Base-by-base conservation (phyloP, 2,329 filamentous ascomycete genomes). In the Gaeumannomyces sp. region DNA sequence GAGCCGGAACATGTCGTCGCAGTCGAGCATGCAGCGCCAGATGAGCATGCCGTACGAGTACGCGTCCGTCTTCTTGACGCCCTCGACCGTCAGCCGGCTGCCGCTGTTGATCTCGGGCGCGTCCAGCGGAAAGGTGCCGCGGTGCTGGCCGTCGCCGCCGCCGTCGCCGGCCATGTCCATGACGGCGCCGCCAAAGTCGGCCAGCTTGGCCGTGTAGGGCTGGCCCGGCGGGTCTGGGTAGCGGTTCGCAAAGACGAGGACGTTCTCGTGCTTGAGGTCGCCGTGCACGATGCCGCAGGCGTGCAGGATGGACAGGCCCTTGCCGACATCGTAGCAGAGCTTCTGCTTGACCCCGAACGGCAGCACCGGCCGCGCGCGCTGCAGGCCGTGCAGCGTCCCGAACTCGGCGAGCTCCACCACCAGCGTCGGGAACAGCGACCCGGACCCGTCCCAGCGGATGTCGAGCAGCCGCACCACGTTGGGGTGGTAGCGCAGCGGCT, bases 171-270 rank as follows among this genome's bases (percentile, higher is more conserved):
- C 50, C 50, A 66, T 63, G 60, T 68, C 66, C 66, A 66, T 68
- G 59, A 68, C 62, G 4, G 66, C 66, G 50, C 66, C 66, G 56
- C 66, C 66, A 63, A 68, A 68, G 59, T 68, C 66, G 33, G 65
- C 65, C 19, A 68, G 60, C 59, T 68, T 68, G 7, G 66, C 66
- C 10, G 65, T 68, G 62, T 64, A 68, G 4, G 66, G 66, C 60
- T 68, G 66, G 33, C 65, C 66, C 5, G 60, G 58, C 4, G 62
- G 64, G 10, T 50, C 63, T 6, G 61, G 10, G 33, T 66, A 65
- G 19, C 27, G 64, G 58, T 68, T 68, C 13, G 66, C 61, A n/a
- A 63, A 79, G n/a, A 68, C 61, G 4, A 66, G 50, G 22, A 68
- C 62, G 56, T 68, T 68, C 6, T 65, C 65, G 10, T 60, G 63